These are phyloP conservation scores for Colletotrichum melonis DNA, from an alignment of 2,329 filamentous ascomycete species.

Conservation along the genomic window DNA sequence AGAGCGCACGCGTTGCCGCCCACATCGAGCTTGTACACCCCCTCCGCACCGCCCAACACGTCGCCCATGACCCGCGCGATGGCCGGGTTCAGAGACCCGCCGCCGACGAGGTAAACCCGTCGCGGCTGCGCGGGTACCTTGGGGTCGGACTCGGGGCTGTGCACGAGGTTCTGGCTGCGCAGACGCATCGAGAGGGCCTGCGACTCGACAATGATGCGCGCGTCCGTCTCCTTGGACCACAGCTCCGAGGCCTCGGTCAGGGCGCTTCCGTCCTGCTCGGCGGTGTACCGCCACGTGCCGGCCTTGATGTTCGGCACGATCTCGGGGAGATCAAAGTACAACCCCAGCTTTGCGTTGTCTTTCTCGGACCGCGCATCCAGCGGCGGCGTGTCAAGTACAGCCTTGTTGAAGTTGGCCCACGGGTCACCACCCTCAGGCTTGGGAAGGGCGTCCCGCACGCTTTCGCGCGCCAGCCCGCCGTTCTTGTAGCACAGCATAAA, in stretches of 20 bases:
- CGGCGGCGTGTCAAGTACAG: constrained; percentile 74
- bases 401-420: constrained; percentile 86
- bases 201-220: constrained; percentile 91
- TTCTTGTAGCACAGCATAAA: constrained; percentile 99
- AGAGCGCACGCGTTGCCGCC: constrained; percentile 95
- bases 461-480: constrained; percentile 90
- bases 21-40: constrained; percentile 93
- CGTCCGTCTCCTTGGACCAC: constrained; percentile 75
- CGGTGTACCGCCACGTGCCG: constrained; percentile 87
- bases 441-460: constrained; percentile 85
- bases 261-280: constrained; percentile 63
- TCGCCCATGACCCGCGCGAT: constrained; percentile 88
- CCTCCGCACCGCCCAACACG: constrained; percentile 88
- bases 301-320: constrained; percentile 92
- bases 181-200: constrained; percentile 92
- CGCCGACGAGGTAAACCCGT: constrained; percentile 93
- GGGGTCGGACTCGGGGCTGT: constrained; percentile 55
- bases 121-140: constrained; percentile 84
- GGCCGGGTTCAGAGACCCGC: constrained; percentile 88
- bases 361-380: constrained; percentile 68
- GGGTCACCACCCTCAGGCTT: constrained; percentile 59
- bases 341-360: constrained; percentile 81
- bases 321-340: constrained; percentile 96
- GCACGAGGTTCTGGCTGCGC: constrained; percentile 82
- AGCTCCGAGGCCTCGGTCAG: constrained; percentile 46